Base-by-base conservation (phyloP, 1,284 basidiomycete genomes). In the Porodaedalea pini region DNA sequence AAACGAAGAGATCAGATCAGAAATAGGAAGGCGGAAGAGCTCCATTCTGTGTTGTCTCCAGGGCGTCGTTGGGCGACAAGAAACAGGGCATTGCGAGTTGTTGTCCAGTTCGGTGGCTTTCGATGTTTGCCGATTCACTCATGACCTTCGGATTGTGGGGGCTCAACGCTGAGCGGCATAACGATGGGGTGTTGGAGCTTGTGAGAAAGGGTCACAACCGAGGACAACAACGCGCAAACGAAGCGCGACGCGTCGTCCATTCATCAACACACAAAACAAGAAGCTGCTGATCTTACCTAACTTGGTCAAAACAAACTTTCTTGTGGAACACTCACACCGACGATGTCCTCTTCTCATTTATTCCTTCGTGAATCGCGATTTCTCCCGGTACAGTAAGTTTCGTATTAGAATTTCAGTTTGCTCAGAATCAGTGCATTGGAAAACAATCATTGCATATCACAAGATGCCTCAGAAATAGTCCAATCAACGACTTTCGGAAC, bases 11-110 rank as follows among this genome's bases (percentile, higher is more conserved):
- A 17, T 10, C n/a, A 23, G 19, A 44, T 44, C 41, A 44, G 41
- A 44, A 44, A 44, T n/a, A n/a, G n/a, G n/a, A n/a, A n/a, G n/a
- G n/a, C n/a, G 19, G 21, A 23, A 44, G 21, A 44, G 7, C 21
- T 44, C 45, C n/a, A 11, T 47, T 17, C n/a, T 45, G 44, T 31
- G 13, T 47, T 47, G 45, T 47, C 31, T 47, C 45, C 45, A 47
- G 45, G 45, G 25, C 23, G 45, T 47, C n/a, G 25, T 27, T 7
- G n/a, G 21, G 45, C 32, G 58, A 57, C 58, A 58, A 48, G 52
- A 63, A 65, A 32, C 19, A 56, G 36, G 59, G 34, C 62, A 58
- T 62, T 40, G 61, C 32, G 32, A 62, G 58, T 29, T 57, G 54
- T 31, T 62, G 45, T 29, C 54, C 56, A 40, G 63, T 61, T 31